Evolutionary conservation across 2,329 filamentous ascomycete genomes (phyloP).

Genomic region (Xylariales sp.): DNA sequence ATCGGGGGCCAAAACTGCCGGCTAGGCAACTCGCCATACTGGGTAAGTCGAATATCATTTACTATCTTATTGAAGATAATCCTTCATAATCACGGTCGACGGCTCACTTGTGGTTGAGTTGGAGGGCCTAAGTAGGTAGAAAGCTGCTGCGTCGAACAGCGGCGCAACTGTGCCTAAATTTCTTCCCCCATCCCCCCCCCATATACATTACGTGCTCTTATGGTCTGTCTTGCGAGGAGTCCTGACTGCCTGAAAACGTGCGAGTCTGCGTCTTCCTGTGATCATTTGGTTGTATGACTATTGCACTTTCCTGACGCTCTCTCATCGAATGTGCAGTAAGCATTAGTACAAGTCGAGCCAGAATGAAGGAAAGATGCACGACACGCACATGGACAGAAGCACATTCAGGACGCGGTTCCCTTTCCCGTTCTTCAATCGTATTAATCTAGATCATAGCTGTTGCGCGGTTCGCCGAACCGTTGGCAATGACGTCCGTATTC

Average conservation of each 20-base stretch:
- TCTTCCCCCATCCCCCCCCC: no score
- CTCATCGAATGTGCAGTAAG: slow-evolving; percentile 7
- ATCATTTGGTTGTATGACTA: slow-evolving; percentile 1
- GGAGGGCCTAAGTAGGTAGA: no score
- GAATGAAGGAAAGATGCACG: no score
- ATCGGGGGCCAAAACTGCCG: slow-evolving; percentile 59
- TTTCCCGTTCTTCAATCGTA: slow-evolving; percentile 15
- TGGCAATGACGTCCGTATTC: slow-evolving; percentile 67
- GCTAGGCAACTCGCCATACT: slow-evolving; percentile 73
- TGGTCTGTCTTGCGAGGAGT: neutral
- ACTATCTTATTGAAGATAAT: no score
- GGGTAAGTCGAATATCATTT: slow-evolving; percentile 46
- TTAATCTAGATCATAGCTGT: slow-evolving; percentile 52
- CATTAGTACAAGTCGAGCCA: neutral
- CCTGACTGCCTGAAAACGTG: neutral
- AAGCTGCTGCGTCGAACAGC: no score
- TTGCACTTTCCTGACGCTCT: slow-evolving; percentile 5
- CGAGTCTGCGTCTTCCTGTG: slow-evolving; percentile 2
- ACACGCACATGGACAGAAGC: neutral
- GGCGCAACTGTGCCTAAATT: no score
- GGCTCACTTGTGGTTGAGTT: no score
- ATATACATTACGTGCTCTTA: no score
- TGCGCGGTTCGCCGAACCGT: slow-evolving; percentile 73
- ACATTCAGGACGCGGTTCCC: slow-evolving; percentile 14
- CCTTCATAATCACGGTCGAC: no score